Evolutionary conservation across 805 yeast genomes (phyloP).

Genomic region (Hanseniaspora lachancei): DNA sequence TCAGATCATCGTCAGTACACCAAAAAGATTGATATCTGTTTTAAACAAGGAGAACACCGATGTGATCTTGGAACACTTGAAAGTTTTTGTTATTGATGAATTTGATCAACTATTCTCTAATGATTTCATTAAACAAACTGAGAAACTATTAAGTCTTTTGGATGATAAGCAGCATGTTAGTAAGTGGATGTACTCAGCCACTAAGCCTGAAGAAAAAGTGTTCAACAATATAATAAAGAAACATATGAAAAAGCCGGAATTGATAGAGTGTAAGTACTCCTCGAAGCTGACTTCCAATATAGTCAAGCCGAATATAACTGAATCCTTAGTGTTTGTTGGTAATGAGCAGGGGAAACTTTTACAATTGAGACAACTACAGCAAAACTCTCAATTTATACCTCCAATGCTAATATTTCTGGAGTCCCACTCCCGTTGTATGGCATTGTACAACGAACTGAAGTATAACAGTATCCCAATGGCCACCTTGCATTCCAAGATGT

Average conservation of each 20-base stretch:
- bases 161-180: slow-evolving; percentile 34
- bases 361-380: slow-evolving; percentile 79
- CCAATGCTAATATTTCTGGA: slow-evolving; percentile 89
- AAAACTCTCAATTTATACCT: slow-evolving; percentile 74
- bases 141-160: slow-evolving; percentile 45
- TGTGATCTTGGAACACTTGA: slow-evolving; percentile 46
- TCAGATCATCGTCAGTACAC: slow-evolving; percentile 78
- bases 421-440: slow-evolving; percentile 86
- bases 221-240: slow-evolving; percentile 1
- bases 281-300: slow-evolving; percentile 5
- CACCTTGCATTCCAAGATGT: slow-evolving; percentile 89
- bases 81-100: slow-evolving; percentile 77
- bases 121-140: slow-evolving; percentile 82
- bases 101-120: slow-evolving; percentile 87
- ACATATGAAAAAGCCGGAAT: slow-evolving; percentile 1
- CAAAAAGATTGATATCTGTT: slow-evolving; percentile 72
- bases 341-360: slow-evolving; percentile 89
- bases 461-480: slow-evolving; percentile 90
- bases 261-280: slow-evolving; percentile 11
- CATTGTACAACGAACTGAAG: slow-evolving; percentile 79
- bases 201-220: slow-evolving; percentile 26
- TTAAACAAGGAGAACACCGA: slow-evolving; percentile 44
- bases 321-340: slow-evolving; percentile 39
- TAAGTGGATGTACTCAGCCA: slow-evolving; percentile 84
- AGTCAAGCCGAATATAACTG: slow-evolving; percentile 5